Base-by-base conservation (phyloP, 2,329 filamentous ascomycete species). In the Alternaria hordeiaustralica region DNA sequence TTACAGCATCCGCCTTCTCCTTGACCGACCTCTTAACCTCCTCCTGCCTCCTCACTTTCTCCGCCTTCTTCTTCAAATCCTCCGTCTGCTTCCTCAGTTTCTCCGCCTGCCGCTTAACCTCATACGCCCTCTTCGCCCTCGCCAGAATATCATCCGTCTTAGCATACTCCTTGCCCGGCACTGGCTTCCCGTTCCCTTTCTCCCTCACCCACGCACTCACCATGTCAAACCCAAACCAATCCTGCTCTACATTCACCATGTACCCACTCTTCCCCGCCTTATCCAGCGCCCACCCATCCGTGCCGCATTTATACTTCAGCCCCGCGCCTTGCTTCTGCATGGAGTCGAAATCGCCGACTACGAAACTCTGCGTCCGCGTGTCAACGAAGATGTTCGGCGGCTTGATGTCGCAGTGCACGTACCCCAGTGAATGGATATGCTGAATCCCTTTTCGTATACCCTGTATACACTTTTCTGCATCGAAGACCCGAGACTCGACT, bases 321-420 rank as follows among this genome's bases (percentile, higher is more conserved):
- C 0, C 0, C 26, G 25, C 11, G 0, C 25, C 53, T 3, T 30
- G 25, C 20, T 18, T 21, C 6, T 55, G 53, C 53, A 44, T 55
- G 3, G 53, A 55, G 3, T 55, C 53, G 18, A 55, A 55, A 12
- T 55, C 53, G 2, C 53, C 36, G 10, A 55, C 23, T 13, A 45
- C 53, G 6, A 55, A 55, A 10, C 23, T 25, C 28, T 25, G 25
- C 2, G 18, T 11, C 13, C n/a, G 20, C n/a, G 13, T 21, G 20
- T 58, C 26, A 11, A 59, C 63, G 21, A 65, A 60, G 15, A 67
- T 59, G 21, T 67, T 63, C 6, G 41, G n/a, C 4, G 65, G 63
- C 33, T 67, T 57, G 28, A 49, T 57, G 20, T 57, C 44, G 43
- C 20, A 47, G 28, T 57, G 55, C 4, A 41, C 55, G 11, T 58